These are phyloP conservation scores for Chytriomyces sp. DNA, from an alignment of 192 early-diverging fungal species.

Conservation along the genomic window DNA sequence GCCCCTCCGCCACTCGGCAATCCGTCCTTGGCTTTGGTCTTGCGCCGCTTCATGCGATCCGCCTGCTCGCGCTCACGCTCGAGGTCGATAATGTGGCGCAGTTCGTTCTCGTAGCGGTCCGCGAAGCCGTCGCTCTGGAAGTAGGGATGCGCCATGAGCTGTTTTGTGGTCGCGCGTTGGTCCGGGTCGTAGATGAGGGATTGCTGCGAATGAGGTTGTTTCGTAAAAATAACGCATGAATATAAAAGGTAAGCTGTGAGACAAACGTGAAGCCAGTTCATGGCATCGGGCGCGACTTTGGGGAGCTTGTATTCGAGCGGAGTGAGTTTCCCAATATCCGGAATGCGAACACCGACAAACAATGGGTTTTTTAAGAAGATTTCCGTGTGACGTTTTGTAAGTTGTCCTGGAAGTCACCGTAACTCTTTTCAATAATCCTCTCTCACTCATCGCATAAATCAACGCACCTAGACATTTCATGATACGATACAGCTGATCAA, in stretches of 20 bases:
- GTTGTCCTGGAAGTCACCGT: slow-evolving; percentile 33
- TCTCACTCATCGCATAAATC: no score
- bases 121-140: slow-evolving; percentile 61
- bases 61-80: slow-evolving; percentile 52
- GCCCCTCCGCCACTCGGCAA: neutral
- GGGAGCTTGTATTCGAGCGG: slow-evolving; percentile 57
- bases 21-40: slow-evolving; percentile 40
- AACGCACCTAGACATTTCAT: slow-evolving; percentile 62
- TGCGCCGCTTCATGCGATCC: slow-evolving; percentile 43
- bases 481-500: slow-evolving; percentile 66
- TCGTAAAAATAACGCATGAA: neutral
- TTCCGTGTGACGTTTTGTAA: slow-evolving; percentile 64
- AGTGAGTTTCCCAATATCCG: slow-evolving; percentile 58
- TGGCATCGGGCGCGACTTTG: slow-evolving; percentile 54
- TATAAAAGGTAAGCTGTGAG: neutral
- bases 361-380: slow-evolving; percentile 63
- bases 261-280: slow-evolving; percentile 58
- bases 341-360: slow-evolving; percentile 63
- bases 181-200: slow-evolving; percentile 65
- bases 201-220: slow-evolving; percentile 36
- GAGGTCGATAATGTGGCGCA: slow-evolving; percentile 54
- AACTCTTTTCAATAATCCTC: no score
- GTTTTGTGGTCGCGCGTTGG: slow-evolving; percentile 59
- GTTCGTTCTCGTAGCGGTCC: slow-evolving; percentile 54
- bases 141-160: slow-evolving; percentile 62